Percentiles rank a stretch among this genome's conserved stretches.
phyloP scores from a whole-genome alignment of 768 basidiomycete genomes.

The Trametes elegans region DNA sequence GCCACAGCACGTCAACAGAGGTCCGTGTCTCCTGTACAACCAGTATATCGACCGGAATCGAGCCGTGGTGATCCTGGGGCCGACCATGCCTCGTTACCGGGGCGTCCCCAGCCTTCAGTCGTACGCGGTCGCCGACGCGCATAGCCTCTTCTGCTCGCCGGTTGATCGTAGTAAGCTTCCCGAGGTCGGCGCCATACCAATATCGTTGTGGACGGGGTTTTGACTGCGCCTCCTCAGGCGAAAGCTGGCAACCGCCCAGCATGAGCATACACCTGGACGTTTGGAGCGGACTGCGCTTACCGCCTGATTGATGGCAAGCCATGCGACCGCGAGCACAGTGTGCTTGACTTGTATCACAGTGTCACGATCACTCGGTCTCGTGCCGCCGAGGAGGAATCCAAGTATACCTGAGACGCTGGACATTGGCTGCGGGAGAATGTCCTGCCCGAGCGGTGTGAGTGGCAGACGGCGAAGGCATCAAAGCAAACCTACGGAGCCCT shows the following conservation, averaged over 20 bases:
- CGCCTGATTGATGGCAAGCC: constrained; percentile 86
- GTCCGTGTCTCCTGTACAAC: constrained; percentile 72
- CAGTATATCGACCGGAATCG: constrained; percentile 54
- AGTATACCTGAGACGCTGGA: constrained; percentile 45
- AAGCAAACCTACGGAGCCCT: constrained; percentile 58
- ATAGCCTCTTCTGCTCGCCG: constrained; percentile 60
- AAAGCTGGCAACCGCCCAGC: constrained; percentile 47
- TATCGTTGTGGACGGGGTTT: constrained; percentile 69
- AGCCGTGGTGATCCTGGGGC: constrained; percentile 42
- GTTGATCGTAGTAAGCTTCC: constrained; percentile 61
- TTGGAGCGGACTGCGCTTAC: constrained; percentile 40
- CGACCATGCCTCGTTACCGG: constrained; percentile 63
- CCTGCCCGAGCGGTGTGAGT: constrained; percentile 38
- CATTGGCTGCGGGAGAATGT: constrained; percentile 60
- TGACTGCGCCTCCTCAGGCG: constrained; percentile 48
- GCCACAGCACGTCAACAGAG: constrained; percentile 78
- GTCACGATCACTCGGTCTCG: constrained; percentile 45
- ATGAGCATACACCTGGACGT: constrained; percentile 1
- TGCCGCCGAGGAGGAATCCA: constrained; percentile 43
- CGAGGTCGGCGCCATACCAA: constrained; percentile 68
- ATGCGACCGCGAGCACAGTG: constrained; percentile 75
- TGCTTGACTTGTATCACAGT: constrained; percentile 73
- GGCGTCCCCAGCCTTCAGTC: constrained; percentile 50
- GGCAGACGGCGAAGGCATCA: neutral
- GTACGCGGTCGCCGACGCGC: constrained; percentile 71